A percentile compares a stretch with the other conserved stretches of the same genome.
Evolutionary conservation across 2,329 filamentous ascomycete species (phyloP).

Genomic region (Paecilomyces sp.): DNA sequence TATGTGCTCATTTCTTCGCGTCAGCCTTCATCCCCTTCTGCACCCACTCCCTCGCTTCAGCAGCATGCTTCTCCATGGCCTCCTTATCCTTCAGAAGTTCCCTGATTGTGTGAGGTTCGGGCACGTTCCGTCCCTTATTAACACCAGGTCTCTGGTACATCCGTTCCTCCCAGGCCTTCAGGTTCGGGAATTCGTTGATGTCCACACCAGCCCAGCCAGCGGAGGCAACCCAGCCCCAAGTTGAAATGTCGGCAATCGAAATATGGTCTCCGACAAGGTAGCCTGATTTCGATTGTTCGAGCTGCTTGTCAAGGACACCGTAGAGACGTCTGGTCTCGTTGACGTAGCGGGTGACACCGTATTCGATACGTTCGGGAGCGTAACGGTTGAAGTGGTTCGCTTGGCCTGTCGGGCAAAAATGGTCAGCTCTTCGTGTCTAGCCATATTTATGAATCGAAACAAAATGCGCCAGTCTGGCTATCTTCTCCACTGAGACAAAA

Average conservation of each 20-base stretch:
- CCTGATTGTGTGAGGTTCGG: conserved; percentile 54
- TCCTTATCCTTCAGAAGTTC: conserved; percentile 52
- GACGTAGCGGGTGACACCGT: conserved; percentile 72
- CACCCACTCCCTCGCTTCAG: conserved; percentile 54
- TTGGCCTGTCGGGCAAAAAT: conserved; percentile 44
- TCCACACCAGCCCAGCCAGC: conserved; percentile 58
- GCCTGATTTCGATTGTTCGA: conserved; percentile 44
- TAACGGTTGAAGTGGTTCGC: conserved; percentile 80
- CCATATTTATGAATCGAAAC: background rate
- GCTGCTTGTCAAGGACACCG: conserved; percentile 65
- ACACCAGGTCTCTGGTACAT: conserved; percentile 63
- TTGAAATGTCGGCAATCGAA: conserved; percentile 64
- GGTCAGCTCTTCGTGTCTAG: background rate
- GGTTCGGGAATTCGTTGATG: conserved; percentile 64
- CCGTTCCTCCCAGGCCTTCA: conserved; percentile 70
- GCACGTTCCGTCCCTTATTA: conserved; percentile 69
- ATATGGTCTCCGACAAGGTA: conserved; percentile 46
- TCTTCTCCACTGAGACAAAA: background rate
- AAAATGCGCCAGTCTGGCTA: too few relatives aligned
- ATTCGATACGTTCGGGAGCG: conserved; percentile 73
- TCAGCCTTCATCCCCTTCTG: conserved; percentile 63
- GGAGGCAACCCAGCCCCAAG: conserved; percentile 68
- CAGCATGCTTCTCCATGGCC: conserved; percentile 52
- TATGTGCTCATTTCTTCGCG: conserved; percentile 40
- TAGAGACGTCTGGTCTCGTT: conserved; percentile 83